Conservation (phyloP, 495 filamentous ascomycete genomes). For the Echria macrotheca region DNA sequence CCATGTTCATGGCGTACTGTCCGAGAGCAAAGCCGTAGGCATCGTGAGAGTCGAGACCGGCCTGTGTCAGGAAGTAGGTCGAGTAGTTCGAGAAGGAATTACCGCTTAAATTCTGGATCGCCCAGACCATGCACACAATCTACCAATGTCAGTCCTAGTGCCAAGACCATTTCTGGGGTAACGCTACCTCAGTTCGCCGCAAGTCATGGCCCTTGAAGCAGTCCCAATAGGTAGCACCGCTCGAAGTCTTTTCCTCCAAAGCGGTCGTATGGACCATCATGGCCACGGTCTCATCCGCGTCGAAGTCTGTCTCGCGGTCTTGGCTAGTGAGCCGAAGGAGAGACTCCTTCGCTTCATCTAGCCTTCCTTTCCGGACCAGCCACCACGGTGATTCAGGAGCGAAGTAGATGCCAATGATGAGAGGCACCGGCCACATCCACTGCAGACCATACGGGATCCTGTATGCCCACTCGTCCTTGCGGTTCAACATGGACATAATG, state of each 20-base stretch:
- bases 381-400: conserved; percentile 81
- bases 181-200: conserved; percentile 56
- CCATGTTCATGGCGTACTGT: conserved; percentile 70
- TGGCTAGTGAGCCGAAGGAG: conserved; percentile 61
- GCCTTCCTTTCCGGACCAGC: conserved; percentile 66
- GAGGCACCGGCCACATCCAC: conserved; percentile 80
- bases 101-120: conserved; percentile 74
- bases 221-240: conserved; percentile 64
- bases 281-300: conserved; percentile 68
- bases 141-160: background rate
- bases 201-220: conserved; percentile 72
- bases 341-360: conserved; percentile 62
- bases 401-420: conserved; percentile 63
- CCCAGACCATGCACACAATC: conserved; percentile 76
- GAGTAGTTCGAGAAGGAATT: conserved; percentile 78
- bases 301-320: conserved; percentile 54
- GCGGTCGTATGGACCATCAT: conserved; percentile 84
- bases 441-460: conserved; percentile 65
- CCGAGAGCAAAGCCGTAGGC: conserved; percentile 69
- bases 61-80: conserved; percentile 70
- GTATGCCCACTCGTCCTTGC: conserved; percentile 54
- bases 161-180: too few relatives aligned
- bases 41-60: conserved; percentile 53
- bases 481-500: conserved; percentile 57
- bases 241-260: conserved; percentile 64